These are phyloP conservation scores for Fusarium mexicanum DNA, from an alignment of 2,329 filamentous ascomycete genomes.

Conservation along the genomic window DNA sequence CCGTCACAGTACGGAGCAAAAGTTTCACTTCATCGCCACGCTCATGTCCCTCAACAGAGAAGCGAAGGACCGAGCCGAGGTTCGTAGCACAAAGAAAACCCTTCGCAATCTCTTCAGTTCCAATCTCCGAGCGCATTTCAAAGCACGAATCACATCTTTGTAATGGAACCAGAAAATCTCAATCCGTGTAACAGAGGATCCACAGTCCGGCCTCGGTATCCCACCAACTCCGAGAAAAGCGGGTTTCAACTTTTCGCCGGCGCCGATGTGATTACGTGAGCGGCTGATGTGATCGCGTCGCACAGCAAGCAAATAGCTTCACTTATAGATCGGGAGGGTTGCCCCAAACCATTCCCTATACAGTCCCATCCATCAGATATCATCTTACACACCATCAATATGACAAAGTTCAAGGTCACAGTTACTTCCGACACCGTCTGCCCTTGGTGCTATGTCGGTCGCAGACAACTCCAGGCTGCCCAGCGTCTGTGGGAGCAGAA, in stretches of 20 bases:
- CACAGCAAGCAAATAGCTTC: slow-evolving; percentile 2
- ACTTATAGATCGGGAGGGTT: slow-evolving; percentile 9
- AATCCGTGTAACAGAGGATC: not conserved
- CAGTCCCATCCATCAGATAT: not conserved
- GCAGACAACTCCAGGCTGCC: slow-evolving; percentile 57
- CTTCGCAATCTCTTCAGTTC: not conserved
- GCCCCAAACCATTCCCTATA: not conserved
- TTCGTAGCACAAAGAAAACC: not conserved
- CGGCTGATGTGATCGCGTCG: slow-evolving; percentile 23
- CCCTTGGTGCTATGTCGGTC: slow-evolving; percentile 63
- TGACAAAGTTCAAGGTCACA: slow-evolving; percentile 66
- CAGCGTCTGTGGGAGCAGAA: slow-evolving; percentile 53
- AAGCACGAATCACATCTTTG: slow-evolving; percentile 11
- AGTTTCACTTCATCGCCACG: not conserved
- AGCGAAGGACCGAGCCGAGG: not conserved
- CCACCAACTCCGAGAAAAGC: slow-evolving; percentile 19
- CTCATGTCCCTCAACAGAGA: not conserved
- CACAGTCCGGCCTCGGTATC: slow-evolving; percentile 30
- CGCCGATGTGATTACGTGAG: slow-evolving; percentile 29
- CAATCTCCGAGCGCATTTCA: not conserved
- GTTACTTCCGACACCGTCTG: slow-evolving; percentile 62
- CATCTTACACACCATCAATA: slow-evolving; percentile 47
- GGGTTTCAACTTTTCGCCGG: slow-evolving; percentile 4
- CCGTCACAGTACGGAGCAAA: rapidly evolving
- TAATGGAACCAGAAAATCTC: not conserved